Evolutionary conservation across 192 early-diverging fungal genomes (phyloP).

Genomic region (Coemansia sp.): DNA sequence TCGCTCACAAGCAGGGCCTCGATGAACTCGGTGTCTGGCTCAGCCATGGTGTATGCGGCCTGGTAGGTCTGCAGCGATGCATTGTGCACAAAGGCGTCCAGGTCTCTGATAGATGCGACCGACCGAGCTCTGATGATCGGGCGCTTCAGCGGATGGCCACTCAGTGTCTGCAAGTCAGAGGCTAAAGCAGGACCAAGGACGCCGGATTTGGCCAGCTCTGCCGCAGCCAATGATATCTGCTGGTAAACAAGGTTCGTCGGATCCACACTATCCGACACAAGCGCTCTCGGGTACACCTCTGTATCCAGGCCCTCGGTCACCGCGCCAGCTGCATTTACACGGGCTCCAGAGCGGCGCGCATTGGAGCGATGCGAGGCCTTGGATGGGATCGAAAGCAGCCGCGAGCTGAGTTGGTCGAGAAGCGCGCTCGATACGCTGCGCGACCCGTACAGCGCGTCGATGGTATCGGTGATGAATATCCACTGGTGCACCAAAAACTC

Average conservation of each 20-base stretch:
- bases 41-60: conserved; percentile 63
- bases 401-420: conserved; percentile 63
- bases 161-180: conserved; percentile 20
- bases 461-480: conserved; percentile 88
- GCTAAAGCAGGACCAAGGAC: conserved; percentile 5
- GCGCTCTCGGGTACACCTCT: conserved; percentile 29
- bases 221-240: conserved; percentile 3
- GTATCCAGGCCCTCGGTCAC: conserved; percentile 19
- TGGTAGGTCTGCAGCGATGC: conserved; percentile 74
- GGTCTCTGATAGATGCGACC: conserved; percentile 65
- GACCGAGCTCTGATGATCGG: conserved; percentile 73
- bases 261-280: conserved; percentile 28
- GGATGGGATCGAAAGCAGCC: conserved; percentile 54
- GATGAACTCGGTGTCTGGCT: conserved; percentile 75
- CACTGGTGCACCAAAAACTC: conserved; percentile 89
- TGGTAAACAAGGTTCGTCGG: conserved; percentile 28
- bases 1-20: conserved; percentile 64
- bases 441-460: conserved; percentile 61
- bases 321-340: conserved; percentile 3
- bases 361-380: conserved; percentile 13
- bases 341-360: conserved; percentile 1
- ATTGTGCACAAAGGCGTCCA: conserved; percentile 75
- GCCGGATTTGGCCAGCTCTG: conserved; percentile 8
- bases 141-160: conserved; percentile 55
- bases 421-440: conserved; percentile 58